Evolutionary conservation across 169 alveolate genomes (phyloP), one percentile per base, ranked within the genome.

Genomic region (Babesia bigemina): DNA sequence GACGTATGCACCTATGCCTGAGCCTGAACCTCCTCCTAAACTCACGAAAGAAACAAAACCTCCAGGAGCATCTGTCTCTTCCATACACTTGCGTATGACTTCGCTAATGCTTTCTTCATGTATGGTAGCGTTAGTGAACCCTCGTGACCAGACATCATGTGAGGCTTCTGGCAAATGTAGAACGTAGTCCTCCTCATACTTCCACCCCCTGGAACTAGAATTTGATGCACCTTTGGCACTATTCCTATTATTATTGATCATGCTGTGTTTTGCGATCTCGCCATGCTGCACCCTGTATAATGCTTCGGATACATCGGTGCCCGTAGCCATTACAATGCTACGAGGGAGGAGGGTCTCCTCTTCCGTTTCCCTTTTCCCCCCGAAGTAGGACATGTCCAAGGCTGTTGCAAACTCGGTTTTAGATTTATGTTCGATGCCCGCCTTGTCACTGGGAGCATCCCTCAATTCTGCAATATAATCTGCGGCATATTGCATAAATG

Each of bases 11-110:
- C 91, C 85, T 4, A 75, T 57, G 19, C 91, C 91, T 45, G 88
- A 79, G 24, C 91, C 91, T 48, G 88, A 70, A 7, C 91, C 91
- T 19, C 91, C 91, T 0, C 86, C 88, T 47, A 85, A 47, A 65
- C 91, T 85, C 56, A 59, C 88, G 22, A 85, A 78, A 11, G 85
- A 79, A 17, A 85, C n/a, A 22, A 85, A 74, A 24, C 85, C 85
- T 47, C 65, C 83, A 0, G 79, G 67, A 45, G 74, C 53, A 66
- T 79, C 88, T 22, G 73, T 66, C 16, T 45, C 75, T 56, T 85
- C 88, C 21, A 74, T 75, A 28, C 57, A 63, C 50, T 85, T 82
- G 24, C 79, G 65, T 44, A 65, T 72, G 26, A 53, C 53, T 24
- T 75, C 75, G 12, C 53, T 12, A 21, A 85, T 52, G 33, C 61